Percentiles rank a stretch among this genome's conserved stretches.
phyloP scores from a whole-genome alignment of 805 yeast species.

The Diddensiella caesifluorescens region DNA sequence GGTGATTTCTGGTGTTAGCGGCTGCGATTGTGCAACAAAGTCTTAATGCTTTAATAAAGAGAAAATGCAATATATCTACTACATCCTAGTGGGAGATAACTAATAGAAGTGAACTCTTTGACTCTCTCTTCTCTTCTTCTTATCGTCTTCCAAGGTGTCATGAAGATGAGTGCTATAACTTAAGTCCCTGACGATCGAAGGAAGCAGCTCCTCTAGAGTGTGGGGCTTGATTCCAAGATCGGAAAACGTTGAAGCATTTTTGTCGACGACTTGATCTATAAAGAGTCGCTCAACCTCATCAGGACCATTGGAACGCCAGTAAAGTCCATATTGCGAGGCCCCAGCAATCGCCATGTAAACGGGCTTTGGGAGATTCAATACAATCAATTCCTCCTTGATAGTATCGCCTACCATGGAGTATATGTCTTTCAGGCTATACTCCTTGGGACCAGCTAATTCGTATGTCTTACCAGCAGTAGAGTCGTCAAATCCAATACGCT shows the following conservation, averaged over 20 bases:
- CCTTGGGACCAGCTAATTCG: slow-evolving; percentile 72
- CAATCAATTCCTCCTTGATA: slow-evolving; percentile 40
- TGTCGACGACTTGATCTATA: slow-evolving; percentile 59
- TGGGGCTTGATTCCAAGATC: slow-evolving; percentile 58
- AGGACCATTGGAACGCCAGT: slow-evolving; percentile 50
- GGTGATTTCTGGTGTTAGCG: too few relatives aligned
- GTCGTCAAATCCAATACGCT: slow-evolving; percentile 75
- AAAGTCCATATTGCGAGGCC: slow-evolving; percentile 35
- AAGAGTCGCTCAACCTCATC: slow-evolving; percentile 73
- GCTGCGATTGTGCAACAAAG: too few relatives aligned
- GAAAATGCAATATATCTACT: too few relatives aligned
- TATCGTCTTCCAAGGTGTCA: slow-evolving; percentile 16
- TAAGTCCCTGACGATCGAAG: slow-evolving; percentile 16
- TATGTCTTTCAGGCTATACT: slow-evolving; percentile 54
- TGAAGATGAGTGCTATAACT: slow-evolving; percentile 13
- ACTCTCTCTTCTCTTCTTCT: slow-evolving; percentile 1
- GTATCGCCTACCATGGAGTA: slow-evolving; percentile 65
- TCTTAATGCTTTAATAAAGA: too few relatives aligned
- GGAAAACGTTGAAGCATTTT: slow-evolving; percentile 54
- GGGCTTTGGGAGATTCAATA: slow-evolving; percentile 37
- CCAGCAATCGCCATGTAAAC: slow-evolving; percentile 35
- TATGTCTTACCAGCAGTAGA: slow-evolving; percentile 69
- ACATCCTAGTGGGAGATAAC: not conserved
- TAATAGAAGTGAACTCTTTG: slow-evolving; percentile 1
- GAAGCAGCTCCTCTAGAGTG: slow-evolving; percentile 14